phyloP scores from a whole-genome alignment of 164 flowering plant species.

The Echeveria elegans region DNA sequence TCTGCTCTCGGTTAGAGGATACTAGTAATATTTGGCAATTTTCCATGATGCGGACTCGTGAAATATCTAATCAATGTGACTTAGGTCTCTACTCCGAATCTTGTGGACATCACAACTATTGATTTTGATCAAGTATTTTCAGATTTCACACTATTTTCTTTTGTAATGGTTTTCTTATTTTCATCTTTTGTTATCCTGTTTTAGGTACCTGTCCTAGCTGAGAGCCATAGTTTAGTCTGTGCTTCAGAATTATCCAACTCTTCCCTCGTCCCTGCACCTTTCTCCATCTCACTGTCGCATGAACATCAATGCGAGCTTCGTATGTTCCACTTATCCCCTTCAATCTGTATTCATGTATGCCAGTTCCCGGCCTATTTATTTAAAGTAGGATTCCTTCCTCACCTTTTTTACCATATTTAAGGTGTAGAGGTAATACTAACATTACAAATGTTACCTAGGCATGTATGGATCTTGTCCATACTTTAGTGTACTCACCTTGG shows the following conservation, averaged over 20 bases:
- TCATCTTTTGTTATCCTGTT: background rate
- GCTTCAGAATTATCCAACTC: background rate
- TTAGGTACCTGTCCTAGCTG: background rate
- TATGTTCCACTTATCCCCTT: background rate
- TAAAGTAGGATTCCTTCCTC: background rate
- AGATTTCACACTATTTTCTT: background rate
- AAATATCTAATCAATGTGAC: too few relatives aligned
- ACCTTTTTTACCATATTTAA: background rate
- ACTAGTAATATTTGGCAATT: background rate
- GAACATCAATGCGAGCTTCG: background rate
- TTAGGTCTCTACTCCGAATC: background rate
- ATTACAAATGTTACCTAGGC: too few relatives aligned
- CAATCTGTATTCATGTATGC: background rate
- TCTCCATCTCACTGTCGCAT: too few relatives aligned
- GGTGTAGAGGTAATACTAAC: constrained; percentile 10
- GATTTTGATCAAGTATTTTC: background rate
- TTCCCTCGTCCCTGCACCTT: too few relatives aligned
- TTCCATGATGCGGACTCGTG: background rate
- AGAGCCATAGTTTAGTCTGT: background rate
- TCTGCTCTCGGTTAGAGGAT: too few relatives aligned
- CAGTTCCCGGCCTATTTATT: background rate
- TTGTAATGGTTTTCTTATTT: background rate
- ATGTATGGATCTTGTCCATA: too few relatives aligned
- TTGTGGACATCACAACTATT: background rate
- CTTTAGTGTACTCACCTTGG: too few relatives aligned